Conservation (phyloP, 2,329 filamentous ascomycete genomes). For the Lasiodiplodia citricola region DNA sequence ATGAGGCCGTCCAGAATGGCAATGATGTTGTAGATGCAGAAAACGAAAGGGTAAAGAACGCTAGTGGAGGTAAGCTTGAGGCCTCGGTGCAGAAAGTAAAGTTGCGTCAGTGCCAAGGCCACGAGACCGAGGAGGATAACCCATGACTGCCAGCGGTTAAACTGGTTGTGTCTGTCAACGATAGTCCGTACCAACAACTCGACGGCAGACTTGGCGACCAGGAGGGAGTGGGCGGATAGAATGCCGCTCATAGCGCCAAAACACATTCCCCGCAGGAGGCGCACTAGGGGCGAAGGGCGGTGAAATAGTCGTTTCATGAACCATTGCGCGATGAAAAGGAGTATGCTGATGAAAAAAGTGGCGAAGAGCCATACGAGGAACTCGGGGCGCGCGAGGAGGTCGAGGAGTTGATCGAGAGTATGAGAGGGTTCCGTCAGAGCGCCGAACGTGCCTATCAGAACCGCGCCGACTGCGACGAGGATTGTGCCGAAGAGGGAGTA, state of each 20-base stretch:
- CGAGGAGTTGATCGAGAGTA: slow-evolving; percentile 79
- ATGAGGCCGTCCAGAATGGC: slow-evolving; percentile 96
- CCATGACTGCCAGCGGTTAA: slow-evolving; percentile 95
- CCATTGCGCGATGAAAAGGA: slow-evolving; percentile 62
- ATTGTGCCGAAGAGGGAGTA: slow-evolving; percentile 92
- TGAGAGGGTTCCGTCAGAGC: slow-evolving; percentile 93
- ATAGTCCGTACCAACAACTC: slow-evolving; percentile 89
- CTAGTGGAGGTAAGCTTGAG: slow-evolving; percentile 95
- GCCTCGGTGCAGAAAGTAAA: slow-evolving; percentile 94
- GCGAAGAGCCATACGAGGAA: slow-evolving; percentile 90
- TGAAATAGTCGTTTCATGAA: slow-evolving; percentile 45
- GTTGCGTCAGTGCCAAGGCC: slow-evolving; percentile 80
- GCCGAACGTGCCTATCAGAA: slow-evolving; percentile 91
- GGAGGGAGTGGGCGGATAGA: slow-evolving; percentile 87
- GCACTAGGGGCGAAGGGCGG: slow-evolving; percentile 65
- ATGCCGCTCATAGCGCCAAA: slow-evolving; percentile 91
- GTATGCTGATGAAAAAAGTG: slow-evolving; percentile 74
- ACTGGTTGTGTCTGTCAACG: slow-evolving; percentile 86
- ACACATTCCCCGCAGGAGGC: slow-evolving; percentile 78
- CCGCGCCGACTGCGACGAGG: slow-evolving; percentile 85
- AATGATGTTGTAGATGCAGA: slow-evolving; percentile 99
- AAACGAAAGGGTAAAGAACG: slow-evolving; percentile 94
- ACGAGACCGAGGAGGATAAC: slow-evolving; percentile 83
- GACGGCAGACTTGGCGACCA: slow-evolving; percentile 95
- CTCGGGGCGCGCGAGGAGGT: slow-evolving; percentile 71